Evolutionary conservation across 768 basidiomycete genomes (phyloP).

Genomic region (Podaxis pistillaris): DNA sequence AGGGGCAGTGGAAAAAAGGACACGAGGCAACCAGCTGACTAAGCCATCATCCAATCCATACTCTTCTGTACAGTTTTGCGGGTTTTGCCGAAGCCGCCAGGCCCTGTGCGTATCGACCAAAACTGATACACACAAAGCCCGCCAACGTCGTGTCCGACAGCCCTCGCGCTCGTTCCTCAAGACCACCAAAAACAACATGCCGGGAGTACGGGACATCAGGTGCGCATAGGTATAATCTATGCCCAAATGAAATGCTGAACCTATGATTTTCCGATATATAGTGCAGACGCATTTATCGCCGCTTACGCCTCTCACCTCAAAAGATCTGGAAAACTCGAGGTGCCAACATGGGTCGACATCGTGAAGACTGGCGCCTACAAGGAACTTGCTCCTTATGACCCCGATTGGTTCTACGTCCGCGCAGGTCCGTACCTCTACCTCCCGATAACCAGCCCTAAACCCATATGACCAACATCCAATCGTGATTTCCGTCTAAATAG

Average conservation of each 20-base stretch:
- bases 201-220: constrained; percentile 83
- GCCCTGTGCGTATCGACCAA: constrained; percentile 23
- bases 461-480: constrained; percentile 4
- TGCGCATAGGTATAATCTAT: constrained; percentile 24
- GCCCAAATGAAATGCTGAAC: constrained; percentile 17
- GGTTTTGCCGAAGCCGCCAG: constrained; percentile 38
- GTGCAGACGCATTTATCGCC: constrained; percentile 90
- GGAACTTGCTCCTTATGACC: constrained; percentile 98
- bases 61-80: constrained; percentile 43
- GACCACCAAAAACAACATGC: constrained; percentile 56
- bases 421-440: constrained; percentile 65
- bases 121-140: constrained; percentile 45
- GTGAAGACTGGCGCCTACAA: constrained; percentile 98
- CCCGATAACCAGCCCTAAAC: background rate
- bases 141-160: constrained; percentile 48
- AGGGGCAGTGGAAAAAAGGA: background rate
- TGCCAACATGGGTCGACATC: constrained; percentile 96
- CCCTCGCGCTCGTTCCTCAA: constrained; percentile 47
- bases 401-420: constrained; percentile 99
- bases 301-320: constrained; percentile 97
- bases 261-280: constrained; percentile 31
- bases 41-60: constrained; percentile 20
- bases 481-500: constrained; percentile 37
- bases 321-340: constrained; percentile 98
- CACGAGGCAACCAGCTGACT: constrained; percentile 21